Conservation (phyloP, 1,284 basidiomycete species). For the Trichosporon inkin region DNA sequence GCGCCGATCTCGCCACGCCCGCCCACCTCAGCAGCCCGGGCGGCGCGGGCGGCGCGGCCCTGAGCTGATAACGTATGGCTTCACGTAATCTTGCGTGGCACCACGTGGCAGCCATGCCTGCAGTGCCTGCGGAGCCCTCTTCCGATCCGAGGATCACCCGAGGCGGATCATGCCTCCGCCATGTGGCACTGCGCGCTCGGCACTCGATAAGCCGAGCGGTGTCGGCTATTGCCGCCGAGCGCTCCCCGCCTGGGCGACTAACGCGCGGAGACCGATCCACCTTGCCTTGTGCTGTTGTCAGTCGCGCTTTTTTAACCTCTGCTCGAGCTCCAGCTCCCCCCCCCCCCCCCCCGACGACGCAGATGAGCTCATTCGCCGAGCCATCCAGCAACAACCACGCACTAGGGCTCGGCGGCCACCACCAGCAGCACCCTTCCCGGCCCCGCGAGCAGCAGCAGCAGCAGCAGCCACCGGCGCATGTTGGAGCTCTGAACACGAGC, state of each 20-base stretch:
- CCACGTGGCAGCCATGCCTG: no score
- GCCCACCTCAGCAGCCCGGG: no score
- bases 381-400: neutral
- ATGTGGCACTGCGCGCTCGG: no score
- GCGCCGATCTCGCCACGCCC: no score
- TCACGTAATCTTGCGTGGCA: neutral
- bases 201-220: neutral
- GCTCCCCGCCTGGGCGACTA: neutral
- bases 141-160: constrained; percentile 4
- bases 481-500: neutral
- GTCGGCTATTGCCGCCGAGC: constrained; percentile 1
- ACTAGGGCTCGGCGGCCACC: neutral
- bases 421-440: neutral
- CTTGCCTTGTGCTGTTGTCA: neutral
- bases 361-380: neutral
- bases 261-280: neutral
- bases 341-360: neutral
- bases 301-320: neutral
- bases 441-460: neutral
- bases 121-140: neutral
- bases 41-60: no score
- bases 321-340: neutral
- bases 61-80: neutral
- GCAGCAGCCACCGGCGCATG: neutral
- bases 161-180: constrained; percentile 4